phyloP scores from a whole-genome alignment of 1,284 basidiomycete species.

The Laetiporus sulphureus region DNA sequence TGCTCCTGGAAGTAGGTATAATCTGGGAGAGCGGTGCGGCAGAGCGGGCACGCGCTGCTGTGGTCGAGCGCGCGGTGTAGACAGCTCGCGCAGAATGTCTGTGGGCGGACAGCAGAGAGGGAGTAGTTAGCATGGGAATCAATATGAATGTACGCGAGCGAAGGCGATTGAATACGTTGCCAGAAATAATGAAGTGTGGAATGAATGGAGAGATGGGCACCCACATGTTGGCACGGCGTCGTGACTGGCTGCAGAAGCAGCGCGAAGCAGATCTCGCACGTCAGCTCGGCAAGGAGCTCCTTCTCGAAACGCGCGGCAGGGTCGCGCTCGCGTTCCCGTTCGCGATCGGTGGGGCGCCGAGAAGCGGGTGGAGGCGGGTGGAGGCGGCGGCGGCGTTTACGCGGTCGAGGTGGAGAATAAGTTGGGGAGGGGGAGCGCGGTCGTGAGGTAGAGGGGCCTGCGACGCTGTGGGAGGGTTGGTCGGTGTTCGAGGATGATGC shows the following conservation, averaged over 20 bases:
- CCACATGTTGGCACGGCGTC: conserved; percentile 88
- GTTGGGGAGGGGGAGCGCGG: conserved; percentile 5
- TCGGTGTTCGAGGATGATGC: neutral
- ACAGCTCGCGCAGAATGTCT: conserved; percentile 91
- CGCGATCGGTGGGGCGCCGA: conserved; percentile 9
- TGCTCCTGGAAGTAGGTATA: conserved; percentile 81
- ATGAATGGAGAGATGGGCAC: conserved; percentile 20
- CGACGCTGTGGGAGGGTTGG: conserved; percentile 1
- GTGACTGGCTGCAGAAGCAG: conserved; percentile 84
- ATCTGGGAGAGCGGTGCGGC: conserved; percentile 69
- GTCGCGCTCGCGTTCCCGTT: conserved; percentile 17
- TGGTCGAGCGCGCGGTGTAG: conserved; percentile 88
- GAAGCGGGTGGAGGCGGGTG: conserved; percentile 6
- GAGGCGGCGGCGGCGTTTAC: conserved; percentile 19
- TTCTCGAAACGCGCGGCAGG: conserved; percentile 48
- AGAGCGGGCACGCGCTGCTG: conserved; percentile 77
- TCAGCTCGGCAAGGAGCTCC: conserved; percentile 68
- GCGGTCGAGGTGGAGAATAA: conserved; percentile 8
- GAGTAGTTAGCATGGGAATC: neutral
- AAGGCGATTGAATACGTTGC: neutral
- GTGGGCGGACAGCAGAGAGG: conserved; percentile 3
- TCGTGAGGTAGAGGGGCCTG: conserved; percentile 5
- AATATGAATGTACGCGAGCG: neutral
- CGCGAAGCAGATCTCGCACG: conserved; percentile 88
- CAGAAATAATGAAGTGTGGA: neutral